Base-by-base conservation (phyloP, 1,284 basidiomycete genomes). In the Waitea zeae region DNA sequence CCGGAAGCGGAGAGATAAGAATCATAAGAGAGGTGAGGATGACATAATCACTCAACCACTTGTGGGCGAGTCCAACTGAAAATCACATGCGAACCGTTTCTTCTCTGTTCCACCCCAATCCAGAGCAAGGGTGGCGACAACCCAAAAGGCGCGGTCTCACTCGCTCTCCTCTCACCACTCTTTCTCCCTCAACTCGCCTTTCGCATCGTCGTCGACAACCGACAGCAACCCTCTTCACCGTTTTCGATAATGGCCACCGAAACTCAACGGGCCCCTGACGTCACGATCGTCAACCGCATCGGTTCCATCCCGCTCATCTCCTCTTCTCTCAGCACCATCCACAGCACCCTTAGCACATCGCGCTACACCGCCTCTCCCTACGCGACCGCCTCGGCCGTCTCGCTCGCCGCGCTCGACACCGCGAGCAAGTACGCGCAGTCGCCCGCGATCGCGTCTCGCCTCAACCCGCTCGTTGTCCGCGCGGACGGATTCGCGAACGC, bases 401-500 rank as follows among this genome's bases (percentile, higher is more conserved):
- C 15, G 29, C 9, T 7, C 6, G 7, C 7, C 9, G 15, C 15
- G 35, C 68, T 72, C 2, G 58, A 57, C 26, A 59, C 67, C 17
- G 75, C 75, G 3, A 67, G 70, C 49, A 68, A 61, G 48, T 63
- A 64, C 44, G n/a, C n/a, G n/a, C n/a, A n/a, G n/a, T 62, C 74
- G 0, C 68, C 70, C 43, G 77, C 80, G 12, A 40, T 82, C 31
- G 73, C 77, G 45, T 55, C 61, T 35, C 65, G 62, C 37, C 54
- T 83, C 19, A 71, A 70, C 0, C 77, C 81, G 13, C 49, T 80
- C 29, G 62, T 82, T 43, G 54, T 59, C 27, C 62, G 65, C 34
- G 76, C 68, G 5, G 70, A 84, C 45, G 65, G 53, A 17, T 58
- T 58, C 39, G 80, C 76, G 13, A 80, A 81, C 62, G 73, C 69